Evolutionary conservation across 192 early-diverging fungal species (phyloP).

Genomic region (Coemansia sp.): DNA sequence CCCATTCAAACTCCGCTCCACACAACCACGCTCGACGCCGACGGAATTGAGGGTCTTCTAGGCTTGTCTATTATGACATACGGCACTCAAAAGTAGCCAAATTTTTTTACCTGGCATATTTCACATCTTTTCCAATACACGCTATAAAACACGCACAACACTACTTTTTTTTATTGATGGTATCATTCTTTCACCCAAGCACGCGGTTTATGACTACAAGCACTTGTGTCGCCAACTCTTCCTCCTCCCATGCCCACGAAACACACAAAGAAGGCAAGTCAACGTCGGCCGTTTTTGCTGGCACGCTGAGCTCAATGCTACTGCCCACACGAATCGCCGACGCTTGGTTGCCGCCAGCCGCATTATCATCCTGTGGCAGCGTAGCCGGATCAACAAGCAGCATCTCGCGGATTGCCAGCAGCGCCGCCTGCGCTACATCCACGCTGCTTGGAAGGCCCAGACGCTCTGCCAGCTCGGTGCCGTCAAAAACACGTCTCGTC

Average conservation of each 20-base stretch:
- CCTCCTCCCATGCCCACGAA: slow-evolving; percentile 66
- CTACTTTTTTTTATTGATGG: too few species aligned
- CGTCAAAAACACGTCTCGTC: slow-evolving; percentile 36
- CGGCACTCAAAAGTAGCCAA: slow-evolving; percentile 1
- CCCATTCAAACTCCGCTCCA: slow-evolving; percentile 16
- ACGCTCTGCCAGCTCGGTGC: slow-evolving; percentile 10
- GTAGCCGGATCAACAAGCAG: slow-evolving; percentile 18
- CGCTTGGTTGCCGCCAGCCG: background rate
- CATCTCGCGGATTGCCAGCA: slow-evolving; percentile 23
- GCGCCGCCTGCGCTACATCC: slow-evolving; percentile 10
- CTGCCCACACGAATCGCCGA: slow-evolving; percentile 13
- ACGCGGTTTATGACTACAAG: slow-evolving; percentile 56
- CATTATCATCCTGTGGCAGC: background rate
- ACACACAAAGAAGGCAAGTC: slow-evolving; percentile 44
- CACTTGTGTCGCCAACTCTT: slow-evolving; percentile 61
- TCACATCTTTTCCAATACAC: background rate
- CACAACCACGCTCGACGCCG: slow-evolving; percentile 38
- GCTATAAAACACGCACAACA: background rate
- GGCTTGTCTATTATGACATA: slow-evolving; percentile 33
- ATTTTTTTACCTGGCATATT: background rate
- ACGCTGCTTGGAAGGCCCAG: slow-evolving; percentile 9
- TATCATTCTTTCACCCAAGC: slow-evolving; percentile 9
- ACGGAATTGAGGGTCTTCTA: slow-evolving; percentile 35
- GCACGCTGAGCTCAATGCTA: slow-evolving; percentile 12
- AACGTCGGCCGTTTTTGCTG: background rate